Percentiles rank a stretch among this genome's conserved stretches.
These are phyloP conservation scores for Kalanchoe fedtschenkoi DNA, from an alignment of 164 flowering plant species.

Conservation along the genomic window DNA sequence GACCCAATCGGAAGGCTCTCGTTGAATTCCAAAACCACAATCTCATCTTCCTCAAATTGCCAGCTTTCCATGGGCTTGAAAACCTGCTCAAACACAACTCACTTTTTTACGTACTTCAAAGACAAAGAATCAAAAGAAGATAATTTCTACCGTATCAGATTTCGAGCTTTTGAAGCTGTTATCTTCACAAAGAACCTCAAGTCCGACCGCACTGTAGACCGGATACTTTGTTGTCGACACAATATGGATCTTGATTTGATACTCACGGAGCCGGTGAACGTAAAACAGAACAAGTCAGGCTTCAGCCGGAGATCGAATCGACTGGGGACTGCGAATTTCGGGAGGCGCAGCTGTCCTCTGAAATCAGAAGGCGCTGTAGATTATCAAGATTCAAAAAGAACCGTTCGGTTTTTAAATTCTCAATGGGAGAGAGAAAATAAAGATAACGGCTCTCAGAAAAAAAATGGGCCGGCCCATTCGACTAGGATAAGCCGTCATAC, in stretches of 20 bases:
- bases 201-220: conserved; percentile 41
- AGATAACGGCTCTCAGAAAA: too few relatives aligned
- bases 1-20: conserved; percentile 31
- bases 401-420: too few relatives aligned
- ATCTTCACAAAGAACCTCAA: conserved; percentile 15
- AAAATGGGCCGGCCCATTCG: too few relatives aligned
- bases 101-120: neutral
- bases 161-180: conserved; percentile 21
- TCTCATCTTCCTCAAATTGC: conserved; percentile 24
- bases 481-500: too few relatives aligned
- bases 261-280: conserved; percentile 24
- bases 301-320: conserved; percentile 29
- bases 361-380: conserved; percentile 9
- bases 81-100: conserved; percentile 16
- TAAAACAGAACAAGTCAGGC: conserved; percentile 31
- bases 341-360: conserved; percentile 35
- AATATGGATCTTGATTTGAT: conserved; percentile 31
- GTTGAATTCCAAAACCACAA: conserved; percentile 35
- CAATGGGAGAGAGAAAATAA: too few relatives aligned
- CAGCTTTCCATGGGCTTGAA: conserved; percentile 16
- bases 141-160: neutral
- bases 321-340: conserved; percentile 36
- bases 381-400: too few relatives aligned
- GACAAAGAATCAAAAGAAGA: neutral
- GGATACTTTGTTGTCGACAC: conserved; percentile 22